Conservation (phyloP, 768 basidiomycete species). For the Mycena polygramma region DNA sequence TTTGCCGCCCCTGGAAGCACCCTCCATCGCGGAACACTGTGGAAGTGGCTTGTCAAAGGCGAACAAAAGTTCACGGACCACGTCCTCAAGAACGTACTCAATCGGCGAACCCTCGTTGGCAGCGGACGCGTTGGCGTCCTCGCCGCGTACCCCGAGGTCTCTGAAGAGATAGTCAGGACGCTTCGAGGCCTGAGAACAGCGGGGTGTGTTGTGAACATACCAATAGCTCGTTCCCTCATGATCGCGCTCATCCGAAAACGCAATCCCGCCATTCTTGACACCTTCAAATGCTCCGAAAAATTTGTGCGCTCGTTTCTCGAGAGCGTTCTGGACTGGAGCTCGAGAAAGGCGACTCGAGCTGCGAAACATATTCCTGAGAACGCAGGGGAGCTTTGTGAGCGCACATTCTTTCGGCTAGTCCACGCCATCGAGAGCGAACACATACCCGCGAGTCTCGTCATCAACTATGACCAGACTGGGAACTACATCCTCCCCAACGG, state of each 20-base stretch:
- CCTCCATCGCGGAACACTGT: not conserved
- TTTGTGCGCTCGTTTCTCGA: not conserved
- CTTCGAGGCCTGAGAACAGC: not conserved
- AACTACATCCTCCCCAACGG: slow-evolving; percentile 3
- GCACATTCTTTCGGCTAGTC: slow-evolving; percentile 6
- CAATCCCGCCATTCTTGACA: slow-evolving; percentile 3
- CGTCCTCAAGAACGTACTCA: not conserved
- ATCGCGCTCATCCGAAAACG: not conserved
- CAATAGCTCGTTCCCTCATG: not conserved
- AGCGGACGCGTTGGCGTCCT: not conserved
- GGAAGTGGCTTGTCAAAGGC: slow-evolving; percentile 5
- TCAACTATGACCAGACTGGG: slow-evolving; percentile 2
- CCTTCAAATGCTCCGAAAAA: slow-evolving; percentile 2
- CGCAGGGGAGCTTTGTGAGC: slow-evolving; percentile 1
- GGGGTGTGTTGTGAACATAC: slow-evolving; percentile 3
- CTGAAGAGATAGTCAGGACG: not conserved
- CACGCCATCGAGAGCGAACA: slow-evolving; percentile 1
- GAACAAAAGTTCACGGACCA: not conserved
- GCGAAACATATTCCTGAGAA: no score
- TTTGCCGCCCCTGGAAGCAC: not conserved
- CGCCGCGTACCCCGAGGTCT: not conserved
- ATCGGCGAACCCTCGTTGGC: slow-evolving; percentile 1
- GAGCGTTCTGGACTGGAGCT: slow-evolving; percentile 3
- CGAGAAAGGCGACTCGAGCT: slow-evolving; percentile 1
- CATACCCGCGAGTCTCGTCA: not conserved